Base-by-base conservation (phyloP, 202 grass and related monocot genomes). In the Bolboschoenoplectus hybrid region DNA sequence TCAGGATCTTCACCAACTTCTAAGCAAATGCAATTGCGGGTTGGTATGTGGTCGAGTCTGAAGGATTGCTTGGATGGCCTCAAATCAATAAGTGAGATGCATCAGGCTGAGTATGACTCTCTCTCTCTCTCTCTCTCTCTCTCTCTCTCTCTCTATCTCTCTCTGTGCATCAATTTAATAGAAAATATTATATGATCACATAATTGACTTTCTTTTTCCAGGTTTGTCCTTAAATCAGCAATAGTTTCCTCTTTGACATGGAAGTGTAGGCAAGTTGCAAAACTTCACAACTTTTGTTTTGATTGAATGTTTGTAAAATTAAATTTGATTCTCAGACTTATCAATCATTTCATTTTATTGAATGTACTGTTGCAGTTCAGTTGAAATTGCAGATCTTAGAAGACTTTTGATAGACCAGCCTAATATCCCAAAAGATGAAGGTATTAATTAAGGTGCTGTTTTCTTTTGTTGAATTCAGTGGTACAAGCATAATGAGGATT, bases 401-500 rank as follows among this genome's bases (percentile, higher is more conserved):
- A 91, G 94, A 82, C 89, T 97, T 57, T 86, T 97, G 46, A 80
- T 87, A 65, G 95, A 95, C 63, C 90, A 97, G 62, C 95, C 93
- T 84, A 97, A 97, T 86, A 92, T 95, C 77, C 87, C 93, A 79
- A 93, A 89, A 89, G 87, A 97, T 72, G 90, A 97, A 93, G 91
- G 95, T 93, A 88, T 47, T 51, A n/a, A 81, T 46, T 41, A 63
- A 85, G 70, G 34, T 2, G 83, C 39, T 20, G 35, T 69, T 2
- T 86, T 87, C 63, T 51, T 83, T 43, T 44, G 52, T 53, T 63
- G 64, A 34, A 49, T 71, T 82, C 73, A 9, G 1, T 58, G 0
- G 8, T 51, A 5, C 66, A 67, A 16, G 74, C 78, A 61, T 84
- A 47, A 58, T 19, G 51, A 41, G 14, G 5, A 17, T n/a, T 26